Conservation (phyloP, 2,329 filamentous ascomycete species). For the Chaetomium globosum region DNA sequence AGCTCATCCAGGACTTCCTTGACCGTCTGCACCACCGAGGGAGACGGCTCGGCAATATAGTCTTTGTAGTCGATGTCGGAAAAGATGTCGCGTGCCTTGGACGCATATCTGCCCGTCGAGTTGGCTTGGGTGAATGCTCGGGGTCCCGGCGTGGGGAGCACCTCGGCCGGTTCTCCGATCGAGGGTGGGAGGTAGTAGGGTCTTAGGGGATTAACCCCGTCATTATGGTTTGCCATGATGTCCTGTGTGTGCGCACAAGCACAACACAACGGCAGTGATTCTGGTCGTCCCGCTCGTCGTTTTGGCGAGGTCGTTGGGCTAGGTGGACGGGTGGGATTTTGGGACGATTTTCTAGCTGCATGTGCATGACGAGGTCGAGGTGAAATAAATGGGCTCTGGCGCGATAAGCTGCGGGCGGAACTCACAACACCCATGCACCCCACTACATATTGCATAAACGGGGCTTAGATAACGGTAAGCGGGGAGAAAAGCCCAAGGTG, state of each 20-base stretch:
- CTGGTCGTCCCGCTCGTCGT: neutral
- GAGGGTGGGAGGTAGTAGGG: constrained; percentile 69
- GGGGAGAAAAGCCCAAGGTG: neutral
- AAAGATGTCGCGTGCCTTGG: constrained; percentile 79
- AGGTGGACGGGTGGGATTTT: constrained; percentile 10
- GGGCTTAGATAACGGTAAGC: constrained; percentile 8
- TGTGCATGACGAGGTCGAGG: constrained; percentile 33
- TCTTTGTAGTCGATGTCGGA: constrained; percentile 90
- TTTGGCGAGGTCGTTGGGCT: neutral
- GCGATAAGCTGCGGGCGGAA: constrained; percentile 26
- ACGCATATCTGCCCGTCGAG: constrained; percentile 53
- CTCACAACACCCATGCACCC: neutral
- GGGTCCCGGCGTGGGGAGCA: constrained; percentile 45
- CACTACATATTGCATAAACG: constrained; percentile 30
- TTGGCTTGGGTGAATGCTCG: constrained; percentile 52
- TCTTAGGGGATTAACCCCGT: constrained; percentile 64
- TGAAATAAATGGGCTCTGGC: constrained; percentile 24
- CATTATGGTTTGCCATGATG: constrained; percentile 50
- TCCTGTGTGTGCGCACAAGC: constrained; percentile 26
- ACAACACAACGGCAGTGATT: constrained; percentile 21
- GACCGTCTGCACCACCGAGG: constrained; percentile 72
- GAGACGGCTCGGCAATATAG: constrained; percentile 76
- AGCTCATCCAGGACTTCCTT: constrained; percentile 81
- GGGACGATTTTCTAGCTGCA: constrained; percentile 27
- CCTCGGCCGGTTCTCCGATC: constrained; percentile 52